Evolutionary conservation across 129 eudicot species (phyloP).

Genomic region (Mikania micrantha): DNA sequence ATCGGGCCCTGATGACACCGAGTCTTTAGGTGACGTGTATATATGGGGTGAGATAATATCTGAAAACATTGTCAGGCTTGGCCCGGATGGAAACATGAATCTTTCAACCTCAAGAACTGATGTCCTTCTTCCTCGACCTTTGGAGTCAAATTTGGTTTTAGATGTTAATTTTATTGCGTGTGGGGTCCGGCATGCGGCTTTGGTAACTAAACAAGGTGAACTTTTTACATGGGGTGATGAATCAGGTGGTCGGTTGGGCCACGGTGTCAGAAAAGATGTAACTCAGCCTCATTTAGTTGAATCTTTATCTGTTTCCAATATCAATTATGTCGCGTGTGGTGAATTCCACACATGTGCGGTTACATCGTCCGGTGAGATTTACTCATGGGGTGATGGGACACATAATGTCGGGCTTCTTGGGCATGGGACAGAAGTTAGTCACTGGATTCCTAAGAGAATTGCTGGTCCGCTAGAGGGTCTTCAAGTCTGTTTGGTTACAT

Average conservation of each 20-base stretch:
- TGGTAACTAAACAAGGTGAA: slow-evolving; percentile 86
- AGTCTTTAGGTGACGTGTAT: slow-evolving; percentile 84
- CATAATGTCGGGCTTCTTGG: slow-evolving; percentile 91
- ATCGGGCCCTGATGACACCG: slow-evolving; percentile 78
- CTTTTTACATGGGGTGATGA: slow-evolving; percentile 94
- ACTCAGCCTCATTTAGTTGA: slow-evolving; percentile 70
- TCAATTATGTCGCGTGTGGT: slow-evolving; percentile 86
- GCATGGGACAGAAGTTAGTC: slow-evolving; percentile 81
- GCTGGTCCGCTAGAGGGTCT: slow-evolving; percentile 85
- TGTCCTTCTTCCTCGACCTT: slow-evolving; percentile 67
- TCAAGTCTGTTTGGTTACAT: slow-evolving; percentile 60
- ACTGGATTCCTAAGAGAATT: slow-evolving; percentile 89
- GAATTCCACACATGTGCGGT: slow-evolving; percentile 92
- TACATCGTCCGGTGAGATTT: slow-evolving; percentile 68
- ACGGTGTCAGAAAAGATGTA: slow-evolving; percentile 79
- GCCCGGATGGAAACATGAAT: slow-evolving; percentile 47
- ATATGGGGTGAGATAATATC: slow-evolving; percentile 95
- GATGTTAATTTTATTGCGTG: slow-evolving; percentile 84
- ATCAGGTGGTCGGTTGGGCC: slow-evolving; percentile 94
- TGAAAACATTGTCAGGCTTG: slow-evolving; percentile 51
- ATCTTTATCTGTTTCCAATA: slow-evolving; percentile 46
- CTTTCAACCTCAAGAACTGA: slow-evolving; percentile 49
- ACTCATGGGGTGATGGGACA: slow-evolving; percentile 95
- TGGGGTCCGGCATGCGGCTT: slow-evolving; percentile 84
- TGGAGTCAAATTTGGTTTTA: slow-evolving; percentile 72